These are phyloP conservation scores for Jimgerdemannia lactiflua DNA, from an alignment of 192 early-diverging fungal species.

Conservation along the genomic window DNA sequence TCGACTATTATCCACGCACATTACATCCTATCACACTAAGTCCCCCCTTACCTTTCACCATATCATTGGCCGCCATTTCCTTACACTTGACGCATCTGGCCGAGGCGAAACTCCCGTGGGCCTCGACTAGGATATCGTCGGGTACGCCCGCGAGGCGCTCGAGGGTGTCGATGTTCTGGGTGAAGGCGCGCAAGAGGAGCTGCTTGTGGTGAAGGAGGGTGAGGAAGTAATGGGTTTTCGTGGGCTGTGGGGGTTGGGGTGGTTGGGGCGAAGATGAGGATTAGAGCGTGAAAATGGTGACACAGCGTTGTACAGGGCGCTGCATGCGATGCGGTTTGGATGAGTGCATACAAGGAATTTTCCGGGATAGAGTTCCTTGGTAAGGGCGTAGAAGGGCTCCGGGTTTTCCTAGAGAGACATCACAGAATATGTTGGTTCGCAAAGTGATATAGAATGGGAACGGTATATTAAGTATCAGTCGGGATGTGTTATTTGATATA, in stretches of 20 bases:
- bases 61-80: constrained; percentile 30
- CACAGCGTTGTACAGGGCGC: too few species aligned
- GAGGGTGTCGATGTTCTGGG: constrained; percentile 97
- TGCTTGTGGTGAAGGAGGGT: constrained; percentile 70
- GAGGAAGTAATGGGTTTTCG: constrained; percentile 87
- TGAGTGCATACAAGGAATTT: constrained; percentile 34
- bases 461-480: too few species aligned
- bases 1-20: too few species aligned
- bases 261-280: background rate
- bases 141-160: constrained; percentile 82
- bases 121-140: constrained; percentile 75
- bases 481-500: too few species aligned
- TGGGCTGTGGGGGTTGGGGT: constrained; percentile 46
- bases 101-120: constrained; percentile 90
- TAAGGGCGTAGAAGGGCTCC: constrained; percentile 84
- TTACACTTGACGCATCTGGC: constrained; percentile 74
- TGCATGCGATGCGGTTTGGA: too few species aligned
- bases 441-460: background rate
- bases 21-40: background rate
- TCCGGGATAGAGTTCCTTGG: constrained; percentile 89
- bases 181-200: constrained; percentile 79
- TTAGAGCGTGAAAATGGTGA: background rate
- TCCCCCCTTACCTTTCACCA: constrained; percentile 28
- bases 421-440: background rate
- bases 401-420: constrained; percentile 55